Conservation (phyloP, 345 rosid species). For the Psidium guajava region DNA sequence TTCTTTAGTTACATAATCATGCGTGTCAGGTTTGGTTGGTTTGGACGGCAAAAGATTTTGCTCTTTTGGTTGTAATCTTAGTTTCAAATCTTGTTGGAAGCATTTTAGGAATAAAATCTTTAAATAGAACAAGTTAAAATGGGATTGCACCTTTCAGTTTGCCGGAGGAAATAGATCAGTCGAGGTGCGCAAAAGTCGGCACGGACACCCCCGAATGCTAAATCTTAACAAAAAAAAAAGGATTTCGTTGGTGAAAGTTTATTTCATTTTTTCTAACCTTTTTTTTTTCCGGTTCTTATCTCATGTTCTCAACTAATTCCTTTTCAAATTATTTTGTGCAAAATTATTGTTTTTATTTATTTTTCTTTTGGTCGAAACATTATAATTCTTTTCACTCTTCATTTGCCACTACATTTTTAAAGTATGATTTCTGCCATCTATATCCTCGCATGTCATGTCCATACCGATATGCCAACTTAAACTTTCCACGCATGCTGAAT, state of each 20-base stretch:
- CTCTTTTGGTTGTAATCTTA: background rate
- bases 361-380: no score
- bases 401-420: background rate
- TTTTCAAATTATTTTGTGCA: background rate
- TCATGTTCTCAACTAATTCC: background rate
- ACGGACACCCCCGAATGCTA: background rate
- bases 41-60: background rate
- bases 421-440: background rate
- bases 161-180: background rate
- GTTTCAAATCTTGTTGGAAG: background rate
- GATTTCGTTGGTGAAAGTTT: background rate
- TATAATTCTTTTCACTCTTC: background rate
- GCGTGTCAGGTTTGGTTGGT: background rate
- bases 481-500: background rate
- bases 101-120: background rate
- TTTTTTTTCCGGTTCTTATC: background rate
- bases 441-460: background rate
- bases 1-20: background rate
- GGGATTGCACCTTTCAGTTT: background rate
- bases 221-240: background rate
- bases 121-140: background rate
- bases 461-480: background rate
- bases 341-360: background rate
- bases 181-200: background rate
- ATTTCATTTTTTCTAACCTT: background rate